Base-by-base conservation (phyloP, 331 rosid species). In the Saraca asoca region DNA sequence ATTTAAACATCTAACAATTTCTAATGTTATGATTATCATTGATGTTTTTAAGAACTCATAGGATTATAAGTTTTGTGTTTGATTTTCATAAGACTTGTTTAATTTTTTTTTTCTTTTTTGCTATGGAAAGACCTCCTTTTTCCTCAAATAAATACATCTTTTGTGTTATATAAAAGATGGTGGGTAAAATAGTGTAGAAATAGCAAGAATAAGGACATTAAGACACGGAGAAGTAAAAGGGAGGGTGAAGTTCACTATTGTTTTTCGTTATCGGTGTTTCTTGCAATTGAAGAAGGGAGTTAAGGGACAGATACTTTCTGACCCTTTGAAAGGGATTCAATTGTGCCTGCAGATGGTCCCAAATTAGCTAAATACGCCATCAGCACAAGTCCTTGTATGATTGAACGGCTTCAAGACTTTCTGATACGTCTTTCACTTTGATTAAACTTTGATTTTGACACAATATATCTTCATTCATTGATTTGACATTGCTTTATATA, bases 331-430 rank as follows among this genome's bases (percentile, higher is more conserved):
- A 70, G 53, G 80, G 83, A 58, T 60, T 63, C 50, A 44, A 70
- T 69, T 51, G 64, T 1, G 31, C 83, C 62, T 77, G 53, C 81
- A 80, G 7, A 10, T 59, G 86, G 84, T 56, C 87, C 79, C 83
- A 68, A 70, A 67, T 70, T 69, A 58, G 91, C 78, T 61, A 29
- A 68, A 52, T 79, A 65, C 53, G 78, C 42, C 78, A 70, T 62
- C 18, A 64, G 54, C 73, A 51, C 49, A 53, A 42, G 66, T 74
- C 75, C 60, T 39, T 58, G 41, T 51, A 20, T 42, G 66, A 58
- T 61, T 78, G 67, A 70, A 75, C 67, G 69, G 14, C 70, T 38
- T 71, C 63, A 0, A 68, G 64, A 70, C 44, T 64, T 62, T 68
- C 52, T 70, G 48, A 38, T 74, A 37, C 48, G 33, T 71, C 42